phyloP scores from a whole-genome alignment of 805 yeast genomes.

The Starmera quercuum region DNA sequence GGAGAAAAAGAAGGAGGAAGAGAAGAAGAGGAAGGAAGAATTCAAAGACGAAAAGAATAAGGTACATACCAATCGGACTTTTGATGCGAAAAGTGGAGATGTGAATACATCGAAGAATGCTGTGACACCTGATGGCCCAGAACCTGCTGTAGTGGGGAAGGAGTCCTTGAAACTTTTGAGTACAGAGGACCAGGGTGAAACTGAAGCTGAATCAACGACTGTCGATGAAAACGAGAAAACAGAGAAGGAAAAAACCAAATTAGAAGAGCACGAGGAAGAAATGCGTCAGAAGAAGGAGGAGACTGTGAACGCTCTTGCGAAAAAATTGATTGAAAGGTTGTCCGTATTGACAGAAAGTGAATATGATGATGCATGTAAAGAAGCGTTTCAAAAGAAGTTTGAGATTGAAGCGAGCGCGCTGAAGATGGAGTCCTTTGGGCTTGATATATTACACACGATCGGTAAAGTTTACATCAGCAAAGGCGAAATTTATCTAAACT shows the following conservation, averaged over 20 bases:
- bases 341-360: constrained; percentile 55
- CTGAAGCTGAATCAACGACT: constrained; percentile 10
- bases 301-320: constrained; percentile 52
- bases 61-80: neutral
- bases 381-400: constrained; percentile 56
- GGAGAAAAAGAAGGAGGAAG: constrained; percentile 17
- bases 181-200: neutral
- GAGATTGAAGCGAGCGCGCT: constrained; percentile 76
- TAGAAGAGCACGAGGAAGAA: constrained; percentile 70
- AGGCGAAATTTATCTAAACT: constrained; percentile 55
- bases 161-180: constrained; percentile 3
- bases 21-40: constrained; percentile 4
- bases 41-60: constrained; percentile 3
- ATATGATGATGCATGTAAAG: constrained; percentile 52
- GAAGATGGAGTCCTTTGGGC: constrained; percentile 80
- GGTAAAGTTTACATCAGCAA: constrained; percentile 64
- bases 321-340: constrained; percentile 49
- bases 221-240: constrained; percentile 29
- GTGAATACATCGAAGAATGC: neutral
- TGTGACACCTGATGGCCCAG: neutral
- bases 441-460: constrained; percentile 69
- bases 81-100: too few relatives aligned
- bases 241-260: constrained; percentile 36
- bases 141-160: neutral
- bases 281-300: constrained; percentile 59